Conservation (phyloP, 2,329 filamentous ascomycete species). For the Phialophora verrucosa region DNA sequence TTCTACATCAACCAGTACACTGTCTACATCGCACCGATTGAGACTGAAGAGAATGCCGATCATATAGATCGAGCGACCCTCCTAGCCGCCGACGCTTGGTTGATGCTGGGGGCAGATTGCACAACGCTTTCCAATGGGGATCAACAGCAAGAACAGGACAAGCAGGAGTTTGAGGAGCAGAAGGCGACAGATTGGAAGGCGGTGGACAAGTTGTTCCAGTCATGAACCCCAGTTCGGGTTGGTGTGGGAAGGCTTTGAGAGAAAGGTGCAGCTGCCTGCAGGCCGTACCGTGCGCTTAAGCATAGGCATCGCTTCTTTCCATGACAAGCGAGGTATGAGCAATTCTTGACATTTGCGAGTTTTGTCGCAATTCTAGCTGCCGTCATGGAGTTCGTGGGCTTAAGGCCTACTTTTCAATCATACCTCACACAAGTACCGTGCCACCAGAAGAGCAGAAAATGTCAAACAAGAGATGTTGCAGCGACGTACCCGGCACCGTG, state of each 20-base stretch:
- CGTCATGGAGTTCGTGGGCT: too few relatives aligned
- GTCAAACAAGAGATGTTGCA: too few relatives aligned
- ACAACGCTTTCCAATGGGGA: neutral
- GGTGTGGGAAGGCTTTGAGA: neutral
- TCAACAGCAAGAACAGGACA: neutral
- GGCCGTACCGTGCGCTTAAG: neutral
- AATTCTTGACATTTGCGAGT: too few relatives aligned
- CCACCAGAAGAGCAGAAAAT: too few relatives aligned
- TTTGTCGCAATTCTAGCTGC: too few relatives aligned
- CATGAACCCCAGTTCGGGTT: neutral
- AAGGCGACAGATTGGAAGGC: constrained; percentile 8
- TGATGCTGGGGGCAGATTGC: constrained; percentile 3
- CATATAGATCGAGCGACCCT: neutral
- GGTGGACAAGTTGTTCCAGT: constrained; percentile 3
- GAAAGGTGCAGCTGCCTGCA: too few relatives aligned
- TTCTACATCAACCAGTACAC: constrained; percentile 12
- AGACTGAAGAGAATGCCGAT: neutral
- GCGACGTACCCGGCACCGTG: too few relatives aligned
- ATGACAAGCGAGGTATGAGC: too few relatives aligned
- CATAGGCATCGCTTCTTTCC: neutral
- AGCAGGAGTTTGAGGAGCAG: constrained; percentile 8
- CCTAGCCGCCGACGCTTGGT: constrained; percentile 11
- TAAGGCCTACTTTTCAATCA: too few relatives aligned
- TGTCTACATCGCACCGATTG: neutral
- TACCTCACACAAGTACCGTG: too few relatives aligned